These are phyloP conservation scores for Monosporozyma aquatica DNA, from an alignment of 805 yeast species.

Conservation along the genomic window DNA sequence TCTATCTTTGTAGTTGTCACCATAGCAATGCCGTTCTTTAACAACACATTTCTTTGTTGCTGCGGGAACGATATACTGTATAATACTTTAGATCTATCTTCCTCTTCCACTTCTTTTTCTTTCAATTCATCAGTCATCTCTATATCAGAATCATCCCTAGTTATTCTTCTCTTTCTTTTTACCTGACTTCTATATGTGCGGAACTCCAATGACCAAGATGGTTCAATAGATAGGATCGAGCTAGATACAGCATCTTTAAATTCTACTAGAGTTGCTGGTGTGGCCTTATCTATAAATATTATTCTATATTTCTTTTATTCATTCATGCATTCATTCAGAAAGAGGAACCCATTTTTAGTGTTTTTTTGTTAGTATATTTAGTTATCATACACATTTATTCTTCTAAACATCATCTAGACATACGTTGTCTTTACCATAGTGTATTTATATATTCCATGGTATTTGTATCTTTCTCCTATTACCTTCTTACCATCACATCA, in stretches of 20 bases:
- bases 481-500: no score
- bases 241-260: constrained; percentile 26
- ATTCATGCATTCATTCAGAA: no score
- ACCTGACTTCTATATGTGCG: constrained; percentile 23
- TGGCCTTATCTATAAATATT: constrained; percentile 26
- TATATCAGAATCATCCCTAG: no score
- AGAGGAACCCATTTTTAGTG: no score
- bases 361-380: constrained; percentile 3
- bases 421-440: constrained; percentile 11
- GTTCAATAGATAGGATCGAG: constrained; percentile 16
- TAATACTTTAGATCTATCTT: constrained; percentile 17
- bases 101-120: constrained; percentile 11
- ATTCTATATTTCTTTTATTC: constrained; percentile 20
- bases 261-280: constrained; percentile 25
- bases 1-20: constrained; percentile 17
- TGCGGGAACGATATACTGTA: constrained; percentile 24
- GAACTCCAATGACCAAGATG: constrained; percentile 28
- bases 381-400: no score
- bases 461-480: neutral
- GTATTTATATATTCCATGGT: neutral
- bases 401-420: no score
- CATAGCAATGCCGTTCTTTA: constrained; percentile 21
- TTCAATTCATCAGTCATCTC: no score
- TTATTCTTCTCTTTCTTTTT: constrained; percentile 6
- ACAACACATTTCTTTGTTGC: constrained; percentile 18